A percentile compares a stretch with the other conserved stretches of the same genome.
Conservation (phyloP, 2,329 filamentous ascomycete genomes). For the Conoideocrella luteorostrata region DNA sequence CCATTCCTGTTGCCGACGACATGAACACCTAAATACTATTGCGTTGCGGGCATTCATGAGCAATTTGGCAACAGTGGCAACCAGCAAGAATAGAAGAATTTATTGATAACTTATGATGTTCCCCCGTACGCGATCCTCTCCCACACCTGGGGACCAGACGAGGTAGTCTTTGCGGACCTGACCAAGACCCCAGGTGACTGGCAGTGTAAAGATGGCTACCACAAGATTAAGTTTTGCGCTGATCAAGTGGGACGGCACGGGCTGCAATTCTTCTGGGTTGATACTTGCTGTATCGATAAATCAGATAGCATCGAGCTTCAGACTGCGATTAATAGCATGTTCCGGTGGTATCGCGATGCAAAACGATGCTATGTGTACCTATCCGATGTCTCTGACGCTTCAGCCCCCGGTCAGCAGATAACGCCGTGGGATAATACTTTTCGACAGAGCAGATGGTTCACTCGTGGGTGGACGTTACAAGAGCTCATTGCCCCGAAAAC, state of each 20-base stretch:
- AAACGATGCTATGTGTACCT: slow-evolving; percentile 15
- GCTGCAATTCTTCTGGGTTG: slow-evolving; percentile 12
- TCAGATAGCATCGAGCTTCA: too few relatives aligned
- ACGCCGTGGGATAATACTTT: too few relatives aligned
- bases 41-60: too few relatives aligned
- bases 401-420: too few relatives aligned
- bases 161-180: slow-evolving; percentile 12
- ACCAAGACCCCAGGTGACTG: background rate
- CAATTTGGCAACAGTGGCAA: too few relatives aligned
- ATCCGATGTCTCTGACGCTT: slow-evolving; percentile 7
- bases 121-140: slow-evolving; percentile 16
- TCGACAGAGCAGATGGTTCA: slow-evolving; percentile 10
- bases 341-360: slow-evolving; percentile 14
- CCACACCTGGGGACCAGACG: slow-evolving; percentile 16
- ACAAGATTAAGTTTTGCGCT: slow-evolving; percentile 12
- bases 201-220: slow-evolving; percentile 7
- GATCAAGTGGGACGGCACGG: slow-evolving; percentile 10
- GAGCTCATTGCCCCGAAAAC: slow-evolving; percentile 17
- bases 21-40: too few relatives aligned
- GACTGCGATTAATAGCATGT: too few relatives aligned
- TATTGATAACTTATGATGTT: too few relatives aligned
- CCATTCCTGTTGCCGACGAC: too few relatives aligned
- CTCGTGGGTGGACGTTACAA: slow-evolving; percentile 12
- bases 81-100: too few relatives aligned
- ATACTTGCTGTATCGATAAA: slow-evolving; percentile 17